phyloP scores from a whole-genome alignment of 1,139 yeast species.

The Protomyces arabidopsidicola region DNA sequence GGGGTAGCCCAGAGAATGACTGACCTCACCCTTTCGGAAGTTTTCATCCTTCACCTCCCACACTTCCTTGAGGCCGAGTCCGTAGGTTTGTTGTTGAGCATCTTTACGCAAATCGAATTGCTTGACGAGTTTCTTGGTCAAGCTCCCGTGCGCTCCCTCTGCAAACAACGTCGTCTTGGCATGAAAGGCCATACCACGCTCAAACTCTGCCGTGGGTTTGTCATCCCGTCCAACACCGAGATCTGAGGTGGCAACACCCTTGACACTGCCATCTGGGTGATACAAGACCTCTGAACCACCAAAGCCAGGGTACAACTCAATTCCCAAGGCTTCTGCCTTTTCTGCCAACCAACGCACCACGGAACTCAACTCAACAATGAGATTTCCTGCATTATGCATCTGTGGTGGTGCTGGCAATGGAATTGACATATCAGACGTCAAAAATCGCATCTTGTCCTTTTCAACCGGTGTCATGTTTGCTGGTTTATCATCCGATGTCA shows the following conservation, averaged over 20 bases:
- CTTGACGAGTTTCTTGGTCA: conserved; percentile 68
- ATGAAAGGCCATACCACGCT: conserved; percentile 94
- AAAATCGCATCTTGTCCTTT: conserved; percentile 64
- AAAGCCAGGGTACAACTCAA: conserved; percentile 87
- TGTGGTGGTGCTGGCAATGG: conserved; percentile 93
- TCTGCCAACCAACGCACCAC: conserved; percentile 80
- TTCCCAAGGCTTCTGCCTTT: conserved; percentile 88
- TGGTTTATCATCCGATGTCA: conserved; percentile 49
- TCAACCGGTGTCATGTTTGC: conserved; percentile 72
- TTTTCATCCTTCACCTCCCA: conserved; percentile 92
- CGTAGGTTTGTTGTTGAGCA: conserved; percentile 80
- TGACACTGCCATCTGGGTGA: conserved; percentile 55
- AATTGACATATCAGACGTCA: conserved; percentile 54
- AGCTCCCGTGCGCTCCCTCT: conserved; percentile 96
- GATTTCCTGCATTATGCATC: conserved; percentile 76
- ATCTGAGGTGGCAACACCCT: conserved; percentile 91
- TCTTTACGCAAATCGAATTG: conserved; percentile 64
- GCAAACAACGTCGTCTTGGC: conserved; percentile 83
- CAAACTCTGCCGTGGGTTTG: conserved; percentile 70
- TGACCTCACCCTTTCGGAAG: conserved; percentile 74
- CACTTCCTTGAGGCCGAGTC: conserved; percentile 89
- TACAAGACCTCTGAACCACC: conserved; percentile 79
- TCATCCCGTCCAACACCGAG: conserved; percentile 77
- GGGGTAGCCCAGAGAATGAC: conserved; percentile 90
- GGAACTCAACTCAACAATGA: conserved; percentile 74